Percentiles rank a stretch among this genome's conserved stretches.
Evolutionary conservation across 2,329 filamentous ascomycete genomes (phyloP).

Genomic region (Verticillium zaregamsianum): DNA sequence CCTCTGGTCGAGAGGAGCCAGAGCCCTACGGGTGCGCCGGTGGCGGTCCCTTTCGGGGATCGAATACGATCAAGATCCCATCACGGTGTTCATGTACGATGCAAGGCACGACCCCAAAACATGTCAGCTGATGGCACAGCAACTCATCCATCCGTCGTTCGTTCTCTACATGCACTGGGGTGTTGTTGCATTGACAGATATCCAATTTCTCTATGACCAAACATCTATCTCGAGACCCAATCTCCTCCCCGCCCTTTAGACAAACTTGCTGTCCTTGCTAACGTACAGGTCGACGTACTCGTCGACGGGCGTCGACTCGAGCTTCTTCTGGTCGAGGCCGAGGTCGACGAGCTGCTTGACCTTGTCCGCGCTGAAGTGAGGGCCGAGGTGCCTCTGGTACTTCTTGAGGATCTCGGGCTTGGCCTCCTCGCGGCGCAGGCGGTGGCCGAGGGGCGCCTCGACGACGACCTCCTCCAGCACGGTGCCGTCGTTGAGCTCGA

Average conservation of each 20-base stretch:
- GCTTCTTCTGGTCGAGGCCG: conserved; percentile 66
- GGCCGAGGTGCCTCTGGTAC: conserved; percentile 86
- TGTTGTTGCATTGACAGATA: not conserved
- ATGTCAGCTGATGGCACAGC: not conserved
- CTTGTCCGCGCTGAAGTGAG: conserved; percentile 72
- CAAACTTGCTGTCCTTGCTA: conserved; percentile 59
- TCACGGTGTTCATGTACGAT: not conserved
- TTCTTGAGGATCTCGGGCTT: conserved; percentile 96
- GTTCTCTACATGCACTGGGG: too few relatives aligned
- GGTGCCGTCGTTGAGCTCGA: conserved; percentile 91
- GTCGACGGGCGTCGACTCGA: conserved; percentile 82
- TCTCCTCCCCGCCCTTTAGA: conserved; percentile 20
- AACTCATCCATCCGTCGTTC: not conserved
- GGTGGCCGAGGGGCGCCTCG: conserved; percentile 92
- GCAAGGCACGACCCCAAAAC: not conserved
- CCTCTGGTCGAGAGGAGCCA: not conserved
- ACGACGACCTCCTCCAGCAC: conserved; percentile 86
- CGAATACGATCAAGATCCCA: not conserved
- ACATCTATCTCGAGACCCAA: not conserved
- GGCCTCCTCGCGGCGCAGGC: conserved; percentile 86
- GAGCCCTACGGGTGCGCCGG: too few relatives aligned
- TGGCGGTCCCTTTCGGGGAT: not conserved
- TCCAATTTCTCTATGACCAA: not conserved
- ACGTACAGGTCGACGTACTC: conserved; percentile 86
- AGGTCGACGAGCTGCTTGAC: conserved; percentile 81